Conservation (phyloP, 306 rosid species). For the Citrullus colocynthis region DNA sequence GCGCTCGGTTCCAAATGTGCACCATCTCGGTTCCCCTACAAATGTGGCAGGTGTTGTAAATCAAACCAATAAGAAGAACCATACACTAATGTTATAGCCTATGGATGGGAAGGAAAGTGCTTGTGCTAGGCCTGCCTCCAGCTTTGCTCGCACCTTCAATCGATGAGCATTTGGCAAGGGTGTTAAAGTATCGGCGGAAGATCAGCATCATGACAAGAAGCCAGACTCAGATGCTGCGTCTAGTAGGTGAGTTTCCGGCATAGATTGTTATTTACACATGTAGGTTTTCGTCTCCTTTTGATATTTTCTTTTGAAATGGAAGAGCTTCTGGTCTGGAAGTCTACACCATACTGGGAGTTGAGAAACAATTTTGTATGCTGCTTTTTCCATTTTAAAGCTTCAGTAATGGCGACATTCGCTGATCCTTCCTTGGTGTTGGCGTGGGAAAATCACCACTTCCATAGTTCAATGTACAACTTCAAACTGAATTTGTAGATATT, state of each 20-base stretch:
- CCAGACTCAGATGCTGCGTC: not conserved
- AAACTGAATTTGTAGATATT: conserved; percentile 1
- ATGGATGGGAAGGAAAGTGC: conserved; percentile 11
- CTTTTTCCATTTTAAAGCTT: not conserved
- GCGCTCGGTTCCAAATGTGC: conserved; percentile 10
- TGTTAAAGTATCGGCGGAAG: not conserved
- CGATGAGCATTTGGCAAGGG: not conserved
- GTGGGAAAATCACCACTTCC: not conserved
- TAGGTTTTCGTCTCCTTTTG: not conserved
- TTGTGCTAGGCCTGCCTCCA: not conserved
- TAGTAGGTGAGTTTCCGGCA: not conserved
- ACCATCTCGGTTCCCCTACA: conserved; percentile 13
- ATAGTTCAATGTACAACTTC: not conserved
- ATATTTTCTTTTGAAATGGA: not conserved
- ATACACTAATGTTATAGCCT: conserved; percentile 17
- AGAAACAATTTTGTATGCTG: conserved; percentile 5
- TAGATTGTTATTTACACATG: not conserved
- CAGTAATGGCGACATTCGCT: not conserved
- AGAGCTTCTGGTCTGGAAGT: conserved; percentile 2
- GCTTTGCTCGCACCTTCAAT: not conserved
- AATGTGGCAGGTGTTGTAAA: conserved; percentile 14
- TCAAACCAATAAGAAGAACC: conserved; percentile 11
- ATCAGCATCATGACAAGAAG: not conserved
- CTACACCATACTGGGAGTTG: not conserved
- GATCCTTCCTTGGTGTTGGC: not conserved